These are phyloP conservation scores for Nematocida sp. DNA, from an alignment of 371 early-diverging fungal genomes.

Conservation along the genomic window DNA sequence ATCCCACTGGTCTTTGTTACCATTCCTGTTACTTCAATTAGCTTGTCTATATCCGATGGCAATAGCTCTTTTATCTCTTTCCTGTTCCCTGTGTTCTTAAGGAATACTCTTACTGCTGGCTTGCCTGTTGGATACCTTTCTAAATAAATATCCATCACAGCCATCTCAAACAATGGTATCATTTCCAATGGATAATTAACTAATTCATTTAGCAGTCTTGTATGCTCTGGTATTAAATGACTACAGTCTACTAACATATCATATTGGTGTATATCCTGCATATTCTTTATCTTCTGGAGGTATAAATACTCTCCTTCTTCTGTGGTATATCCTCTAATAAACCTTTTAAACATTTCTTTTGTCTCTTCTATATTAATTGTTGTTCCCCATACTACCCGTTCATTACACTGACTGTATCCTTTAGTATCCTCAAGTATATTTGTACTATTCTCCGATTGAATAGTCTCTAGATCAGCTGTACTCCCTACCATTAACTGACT, in stretches of 20 bases:
- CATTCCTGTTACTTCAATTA: constrained; percentile 86
- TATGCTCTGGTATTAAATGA: constrained; percentile 20
- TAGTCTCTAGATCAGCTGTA: no score
- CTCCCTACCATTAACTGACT: no score
- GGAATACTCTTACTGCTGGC: constrained; percentile 70
- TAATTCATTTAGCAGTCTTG: neutral
- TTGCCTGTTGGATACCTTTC: constrained; percentile 69
- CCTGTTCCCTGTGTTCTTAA: constrained; percentile 73
- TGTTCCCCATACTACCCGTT: constrained; percentile 85
- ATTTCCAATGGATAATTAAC: constrained; percentile 95
- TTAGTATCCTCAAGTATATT: constrained; percentile 17
- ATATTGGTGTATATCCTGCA: constrained; percentile 36
- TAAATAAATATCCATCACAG: constrained; percentile 71
- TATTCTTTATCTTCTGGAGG: constrained; percentile 29
- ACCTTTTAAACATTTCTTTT: constrained; percentile 77
- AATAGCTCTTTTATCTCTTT: constrained; percentile 86
- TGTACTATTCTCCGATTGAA: constrained; percentile 7
- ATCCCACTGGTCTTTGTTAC: constrained; percentile 80
- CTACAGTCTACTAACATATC: constrained; percentile 22
- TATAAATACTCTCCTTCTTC: constrained; percentile 11
- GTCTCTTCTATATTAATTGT: constrained; percentile 83
- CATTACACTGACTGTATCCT: constrained; percentile 53
- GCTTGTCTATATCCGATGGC: constrained; percentile 87
- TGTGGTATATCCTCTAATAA: constrained; percentile 65
- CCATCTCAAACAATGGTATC: constrained; percentile 81